A percentile compares a stretch with the other conserved stretches of the same genome.
These are phyloP conservation scores for Diaporthe citrichinensis DNA, from an alignment of 2,329 filamentous ascomycete genomes.

Conservation along the genomic window DNA sequence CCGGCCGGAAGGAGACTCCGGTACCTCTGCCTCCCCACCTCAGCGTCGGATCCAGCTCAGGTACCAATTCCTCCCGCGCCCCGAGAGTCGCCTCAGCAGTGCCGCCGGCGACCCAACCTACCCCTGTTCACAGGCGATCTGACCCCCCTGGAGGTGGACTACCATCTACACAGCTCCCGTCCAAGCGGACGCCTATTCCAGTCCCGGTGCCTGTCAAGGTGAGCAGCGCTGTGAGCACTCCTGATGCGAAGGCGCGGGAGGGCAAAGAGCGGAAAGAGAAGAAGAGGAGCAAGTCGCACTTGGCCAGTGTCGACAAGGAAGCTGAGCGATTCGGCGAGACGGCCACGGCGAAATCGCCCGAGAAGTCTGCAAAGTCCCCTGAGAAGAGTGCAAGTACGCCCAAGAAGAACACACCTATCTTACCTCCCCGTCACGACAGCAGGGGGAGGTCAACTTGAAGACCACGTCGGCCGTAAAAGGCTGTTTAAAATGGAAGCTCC, in stretches of 20 bases:
- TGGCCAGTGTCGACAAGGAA: neutral
- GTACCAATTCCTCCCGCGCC: neutral
- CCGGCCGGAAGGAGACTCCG: constrained; percentile 37
- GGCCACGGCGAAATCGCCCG: constrained; percentile 11
- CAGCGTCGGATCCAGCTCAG: neutral
- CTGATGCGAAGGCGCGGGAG: constrained; percentile 34
- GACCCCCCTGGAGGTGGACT: constrained; percentile 34
- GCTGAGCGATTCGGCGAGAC: neutral
- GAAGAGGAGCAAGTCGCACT: constrained; percentile 28
- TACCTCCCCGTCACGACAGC: constrained; percentile 29
- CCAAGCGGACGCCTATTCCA: constrained; percentile 37
- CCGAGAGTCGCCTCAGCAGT: constrained; percentile 12
- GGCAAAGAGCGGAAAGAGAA: constrained; percentile 30
- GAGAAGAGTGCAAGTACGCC: neutral
- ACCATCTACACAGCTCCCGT: constrained; percentile 32
- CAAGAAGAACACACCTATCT: constrained; percentile 33
- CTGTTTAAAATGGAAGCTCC: neutral
- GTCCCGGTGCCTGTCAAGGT: constrained; percentile 8
- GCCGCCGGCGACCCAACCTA: constrained; percentile 41
- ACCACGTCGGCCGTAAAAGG: no score
- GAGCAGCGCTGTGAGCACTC: neutral
- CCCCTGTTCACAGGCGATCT: constrained; percentile 13
- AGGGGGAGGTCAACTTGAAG: neutral
- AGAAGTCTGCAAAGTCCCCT: neutral
- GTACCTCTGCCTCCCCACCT: constrained; percentile 38